A percentile compares a stretch with the other conserved stretches of the same genome.
phyloP scores from a whole-genome alignment of 306 rosid species.

The Quercus agrifolia region DNA sequence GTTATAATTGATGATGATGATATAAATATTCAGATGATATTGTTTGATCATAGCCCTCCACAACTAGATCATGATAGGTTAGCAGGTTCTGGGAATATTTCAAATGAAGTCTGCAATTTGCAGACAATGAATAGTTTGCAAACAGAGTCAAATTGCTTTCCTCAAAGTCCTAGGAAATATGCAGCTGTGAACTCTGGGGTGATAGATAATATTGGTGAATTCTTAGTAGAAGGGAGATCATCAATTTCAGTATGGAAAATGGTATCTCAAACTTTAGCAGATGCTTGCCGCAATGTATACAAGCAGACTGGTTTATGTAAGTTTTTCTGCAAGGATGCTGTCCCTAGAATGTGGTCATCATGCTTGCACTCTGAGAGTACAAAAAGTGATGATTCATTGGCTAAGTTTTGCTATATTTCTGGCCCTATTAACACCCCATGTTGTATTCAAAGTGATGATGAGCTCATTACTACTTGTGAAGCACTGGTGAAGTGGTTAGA shows the following conservation, averaged over 20 bases:
- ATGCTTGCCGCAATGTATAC: slow-evolving; percentile 51
- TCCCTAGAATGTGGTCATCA: slow-evolving; percentile 28
- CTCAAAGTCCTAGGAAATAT: too few species aligned
- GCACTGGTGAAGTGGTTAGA: slow-evolving; percentile 68
- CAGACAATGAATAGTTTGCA: slow-evolving; percentile 27
- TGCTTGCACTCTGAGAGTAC: not conserved
- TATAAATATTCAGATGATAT: slow-evolving; percentile 57
- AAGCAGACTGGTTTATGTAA: slow-evolving; percentile 54
- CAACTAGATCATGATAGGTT: slow-evolving; percentile 57
- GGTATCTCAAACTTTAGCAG: slow-evolving; percentile 54
- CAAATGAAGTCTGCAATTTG: slow-evolving; percentile 30
- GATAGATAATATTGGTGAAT: slow-evolving; percentile 74
- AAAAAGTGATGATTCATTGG: slow-evolving; percentile 36
- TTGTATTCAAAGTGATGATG: slow-evolving; percentile 42
- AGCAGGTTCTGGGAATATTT: slow-evolving; percentile 48
- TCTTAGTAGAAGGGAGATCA: slow-evolving; percentile 68
- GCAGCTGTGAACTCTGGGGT: slow-evolving; percentile 29
- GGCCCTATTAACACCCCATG: slow-evolving; percentile 42
- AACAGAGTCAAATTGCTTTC: not conserved
- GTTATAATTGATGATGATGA: slow-evolving; percentile 38
- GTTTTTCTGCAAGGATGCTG: slow-evolving; percentile 67
- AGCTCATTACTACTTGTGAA: slow-evolving; percentile 33
- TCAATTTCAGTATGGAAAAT: slow-evolving; percentile 67
- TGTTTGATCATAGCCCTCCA: slow-evolving; percentile 58
- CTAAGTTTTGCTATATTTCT: slow-evolving; percentile 56